Evolutionary conservation across 306 rosid genomes (phyloP), one percentile per base, ranked within the genome.

Genomic region (Lotus japonicus): DNA sequence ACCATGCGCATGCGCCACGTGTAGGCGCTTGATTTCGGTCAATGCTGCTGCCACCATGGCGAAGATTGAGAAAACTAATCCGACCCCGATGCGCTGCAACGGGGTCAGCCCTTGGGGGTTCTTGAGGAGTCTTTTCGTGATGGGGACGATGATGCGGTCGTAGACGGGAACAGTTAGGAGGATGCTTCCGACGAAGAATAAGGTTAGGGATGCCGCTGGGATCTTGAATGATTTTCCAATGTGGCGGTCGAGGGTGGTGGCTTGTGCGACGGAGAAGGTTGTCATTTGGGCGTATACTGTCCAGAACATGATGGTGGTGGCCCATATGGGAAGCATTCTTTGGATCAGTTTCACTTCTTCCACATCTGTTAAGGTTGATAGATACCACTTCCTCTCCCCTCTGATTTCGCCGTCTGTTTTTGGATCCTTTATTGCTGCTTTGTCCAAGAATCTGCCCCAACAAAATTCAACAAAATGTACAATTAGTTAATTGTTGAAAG

Each of bases 271-370:
- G 0, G 92, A 89, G 76, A 92, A 89, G 15, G 96, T 92, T 11
- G 85, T 82, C 92, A 92, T 86, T 70, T 92, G 98, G 35, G 96
- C 96, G 42, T 89, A 81, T 7, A 86, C 72, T 3, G 92, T 86
- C 96, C 95, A 92, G 44, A 92, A 89, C 39, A 89, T 75, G 9
- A 92, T 87, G 23, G 91, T 82, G 3, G 95, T 86, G 41, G 95
- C 98, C 98, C 98, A 89, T 8, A 92, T 86, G 9, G 98, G 96
- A 16, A 89, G 12, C 91, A 92, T 87, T 75, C 89, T 66, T 41
- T 76, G 19, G 0, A 92, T 75, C 51, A 81, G 9, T 67, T 89
- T 92, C 6, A 89, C 95, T 81, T 92, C 98, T 74, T 92, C 96
- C 0, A 92, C 84, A 58, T 92, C 95, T 2, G 89, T 89, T 70